Conservation (phyloP, 345 rosid genomes). For the Mallotus nudiflorus region DNA sequence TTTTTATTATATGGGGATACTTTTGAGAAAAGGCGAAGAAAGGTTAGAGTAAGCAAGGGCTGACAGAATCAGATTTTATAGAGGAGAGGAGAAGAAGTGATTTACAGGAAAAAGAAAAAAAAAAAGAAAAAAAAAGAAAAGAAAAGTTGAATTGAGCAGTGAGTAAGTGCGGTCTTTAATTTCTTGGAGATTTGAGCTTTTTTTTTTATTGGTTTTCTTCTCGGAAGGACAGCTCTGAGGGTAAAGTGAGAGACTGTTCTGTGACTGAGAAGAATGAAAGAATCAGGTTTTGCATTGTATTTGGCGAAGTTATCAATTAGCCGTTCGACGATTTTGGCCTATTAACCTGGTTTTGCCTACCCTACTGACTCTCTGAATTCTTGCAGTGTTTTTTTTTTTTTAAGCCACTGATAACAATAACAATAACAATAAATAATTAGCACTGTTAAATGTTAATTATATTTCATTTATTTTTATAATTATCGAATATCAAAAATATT, state of each 20-base stretch:
- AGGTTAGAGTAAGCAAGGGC: too few relatives aligned
- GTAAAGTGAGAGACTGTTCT: neutral
- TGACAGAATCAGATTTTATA: neutral
- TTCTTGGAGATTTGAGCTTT: neutral
- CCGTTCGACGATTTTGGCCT: neutral
- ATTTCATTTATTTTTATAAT: too few relatives aligned
- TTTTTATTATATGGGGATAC: neutral
- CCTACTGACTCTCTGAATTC: too few relatives aligned
- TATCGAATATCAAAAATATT: too few relatives aligned
- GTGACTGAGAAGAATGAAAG: neutral
- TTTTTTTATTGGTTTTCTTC: conserved; percentile 19
- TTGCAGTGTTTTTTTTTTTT: too few relatives aligned
- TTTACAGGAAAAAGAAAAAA: neutral
- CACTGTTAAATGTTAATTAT: too few relatives aligned
- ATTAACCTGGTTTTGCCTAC: too few relatives aligned
- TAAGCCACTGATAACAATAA: too few relatives aligned
- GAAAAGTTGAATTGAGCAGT: too few relatives aligned
- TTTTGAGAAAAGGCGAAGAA: neutral
- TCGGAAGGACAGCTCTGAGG: neutral
- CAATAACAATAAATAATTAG: too few relatives aligned
- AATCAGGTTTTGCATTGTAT: too few relatives aligned
- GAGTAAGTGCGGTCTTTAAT: neutral
- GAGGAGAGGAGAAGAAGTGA: neutral
- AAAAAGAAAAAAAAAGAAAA: neutral
- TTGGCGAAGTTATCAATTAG: neutral